Conservation (phyloP, 345 rosid species). For the Euphorbia lathyris region DNA sequence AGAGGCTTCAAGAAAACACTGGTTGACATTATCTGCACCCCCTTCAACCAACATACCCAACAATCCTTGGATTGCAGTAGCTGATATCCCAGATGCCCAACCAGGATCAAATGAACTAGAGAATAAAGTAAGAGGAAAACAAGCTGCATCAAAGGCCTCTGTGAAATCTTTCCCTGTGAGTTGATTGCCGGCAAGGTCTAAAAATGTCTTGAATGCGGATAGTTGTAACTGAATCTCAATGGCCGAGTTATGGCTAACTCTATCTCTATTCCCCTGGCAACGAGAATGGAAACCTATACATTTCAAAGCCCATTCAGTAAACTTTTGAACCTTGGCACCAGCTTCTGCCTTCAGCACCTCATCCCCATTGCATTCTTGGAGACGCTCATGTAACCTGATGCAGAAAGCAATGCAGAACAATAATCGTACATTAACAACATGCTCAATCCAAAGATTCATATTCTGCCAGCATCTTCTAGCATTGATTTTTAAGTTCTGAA, state of each 20-base stretch:
- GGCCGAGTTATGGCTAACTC: slow-evolving; percentile 59
- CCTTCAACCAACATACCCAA: slow-evolving; percentile 90
- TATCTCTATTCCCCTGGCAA: slow-evolving; percentile 61
- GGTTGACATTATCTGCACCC: slow-evolving; percentile 93
- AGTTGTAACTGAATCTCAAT: slow-evolving; percentile 89
- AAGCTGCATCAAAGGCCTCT: slow-evolving; percentile 98
- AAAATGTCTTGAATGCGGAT: slow-evolving; percentile 84
- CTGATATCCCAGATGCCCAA: slow-evolving; percentile 94
- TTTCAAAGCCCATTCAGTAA: slow-evolving; percentile 94
- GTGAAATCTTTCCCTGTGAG: slow-evolving; percentile 97
- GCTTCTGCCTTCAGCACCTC: slow-evolving; percentile 92
- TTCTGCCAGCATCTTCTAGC: background rate
- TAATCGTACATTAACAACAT: slow-evolving; percentile 7
- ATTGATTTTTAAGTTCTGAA: background rate
- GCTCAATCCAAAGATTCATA: background rate
- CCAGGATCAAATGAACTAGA: slow-evolving; percentile 91
- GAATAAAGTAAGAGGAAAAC: slow-evolving; percentile 91
- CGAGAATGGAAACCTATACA: slow-evolving; percentile 93
- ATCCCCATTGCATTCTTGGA: slow-evolving; percentile 87
- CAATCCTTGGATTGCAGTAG: slow-evolving; percentile 80
- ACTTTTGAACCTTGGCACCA: slow-evolving; percentile 89
- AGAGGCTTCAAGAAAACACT: slow-evolving; percentile 98
- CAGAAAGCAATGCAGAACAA: slow-evolving; percentile 22
- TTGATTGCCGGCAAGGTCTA: slow-evolving; percentile 84
- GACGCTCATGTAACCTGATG: slow-evolving; percentile 90